A percentile compares a stretch with the other conserved stretches of the same genome.
Evolutionary conservation across 1,284 basidiomycete genomes (phyloP).

Genomic region (Leccinum solheimii): DNA sequence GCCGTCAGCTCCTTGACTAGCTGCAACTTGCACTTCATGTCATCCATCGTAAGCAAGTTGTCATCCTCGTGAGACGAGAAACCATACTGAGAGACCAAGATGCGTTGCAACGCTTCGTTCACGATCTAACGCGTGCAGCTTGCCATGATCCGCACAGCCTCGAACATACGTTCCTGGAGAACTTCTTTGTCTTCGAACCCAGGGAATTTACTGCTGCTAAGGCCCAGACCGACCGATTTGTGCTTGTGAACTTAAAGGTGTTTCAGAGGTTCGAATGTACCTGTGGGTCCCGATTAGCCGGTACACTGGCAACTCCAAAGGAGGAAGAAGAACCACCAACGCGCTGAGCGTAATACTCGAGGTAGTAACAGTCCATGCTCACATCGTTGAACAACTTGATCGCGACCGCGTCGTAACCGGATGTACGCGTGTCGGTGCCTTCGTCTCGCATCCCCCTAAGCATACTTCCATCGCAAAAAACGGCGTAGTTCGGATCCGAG

Average conservation of each 20-base stretch:
- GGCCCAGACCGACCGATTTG: conserved; percentile 71
- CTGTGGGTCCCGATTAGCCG: conserved; percentile 16
- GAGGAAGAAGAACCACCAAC: too few species aligned
- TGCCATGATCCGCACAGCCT: conserved; percentile 33
- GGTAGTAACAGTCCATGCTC: conserved; percentile 73
- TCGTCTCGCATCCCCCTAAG: neutral
- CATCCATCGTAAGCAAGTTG: conserved; percentile 7
- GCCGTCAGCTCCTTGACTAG: conserved; percentile 19
- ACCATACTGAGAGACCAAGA: conserved; percentile 73
- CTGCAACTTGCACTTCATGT: conserved; percentile 27
- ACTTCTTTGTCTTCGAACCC: conserved; percentile 58
- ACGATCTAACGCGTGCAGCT: conserved; percentile 52
- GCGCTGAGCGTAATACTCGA: conserved; percentile 25
- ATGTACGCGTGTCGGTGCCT: too few species aligned
- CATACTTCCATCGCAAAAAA: conserved; percentile 56
- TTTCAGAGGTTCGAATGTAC: conserved; percentile 38
- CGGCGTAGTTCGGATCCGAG: conserved; percentile 50
- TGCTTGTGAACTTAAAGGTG: conserved; percentile 55
- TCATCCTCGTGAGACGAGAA: conserved; percentile 49
- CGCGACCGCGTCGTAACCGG: conserved; percentile 67
- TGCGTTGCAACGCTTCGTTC: conserved; percentile 53
- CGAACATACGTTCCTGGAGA: conserved; percentile 52
- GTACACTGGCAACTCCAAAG: too few species aligned
- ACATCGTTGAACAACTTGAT: conserved; percentile 70
- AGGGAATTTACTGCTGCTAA: conserved; percentile 72